Evolutionary conservation across 2,329 filamentous ascomycete genomes (phyloP).

Genomic region (Zelopaecilomyces penicillatus): DNA sequence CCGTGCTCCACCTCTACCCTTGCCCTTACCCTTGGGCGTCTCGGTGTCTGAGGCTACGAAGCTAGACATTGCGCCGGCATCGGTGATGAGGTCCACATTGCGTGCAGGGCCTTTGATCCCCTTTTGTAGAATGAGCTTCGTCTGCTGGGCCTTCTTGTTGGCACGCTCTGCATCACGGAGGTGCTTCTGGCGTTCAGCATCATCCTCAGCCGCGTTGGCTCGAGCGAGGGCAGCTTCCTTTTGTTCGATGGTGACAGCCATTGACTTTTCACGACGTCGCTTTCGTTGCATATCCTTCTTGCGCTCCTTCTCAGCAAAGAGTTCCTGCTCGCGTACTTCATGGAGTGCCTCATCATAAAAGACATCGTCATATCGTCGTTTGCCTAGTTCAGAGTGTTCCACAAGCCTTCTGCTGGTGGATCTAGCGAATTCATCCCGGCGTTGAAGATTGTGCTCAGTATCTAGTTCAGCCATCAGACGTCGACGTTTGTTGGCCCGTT

Average conservation of each 20-base stretch:
- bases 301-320: conserved; percentile 92
- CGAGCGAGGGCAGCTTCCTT: conserved; percentile 76
- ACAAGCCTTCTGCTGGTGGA: conserved; percentile 54
- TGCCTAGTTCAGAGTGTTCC: conserved; percentile 61
- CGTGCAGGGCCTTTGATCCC: conserved; percentile 71
- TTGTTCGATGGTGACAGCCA: conserved; percentile 85
- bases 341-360: conserved; percentile 75
- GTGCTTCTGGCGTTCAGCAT: conserved; percentile 71
- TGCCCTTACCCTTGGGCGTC: conserved; percentile 40
- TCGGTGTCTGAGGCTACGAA: conserved; percentile 63
- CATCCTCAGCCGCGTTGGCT: conserved; percentile 70
- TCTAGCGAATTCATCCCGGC: conserved; percentile 51
- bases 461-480: conserved; percentile 59
- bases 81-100: conserved; percentile 68
- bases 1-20: conserved; percentile 53
- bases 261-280: conserved; percentile 87
- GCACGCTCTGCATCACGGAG: conserved; percentile 81
- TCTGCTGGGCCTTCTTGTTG: conserved; percentile 87
- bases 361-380: conserved; percentile 65
- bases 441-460: conserved; percentile 52
- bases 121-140: conserved; percentile 77
- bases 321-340: conserved; percentile 81
- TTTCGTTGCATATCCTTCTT: conserved; percentile 99
- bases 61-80: conserved; percentile 76
- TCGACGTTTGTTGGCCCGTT: conserved; percentile 58